phyloP scores from a whole-genome alignment of 2,329 filamentous ascomycete genomes.

The Tolypocladium ovalisporum region DNA sequence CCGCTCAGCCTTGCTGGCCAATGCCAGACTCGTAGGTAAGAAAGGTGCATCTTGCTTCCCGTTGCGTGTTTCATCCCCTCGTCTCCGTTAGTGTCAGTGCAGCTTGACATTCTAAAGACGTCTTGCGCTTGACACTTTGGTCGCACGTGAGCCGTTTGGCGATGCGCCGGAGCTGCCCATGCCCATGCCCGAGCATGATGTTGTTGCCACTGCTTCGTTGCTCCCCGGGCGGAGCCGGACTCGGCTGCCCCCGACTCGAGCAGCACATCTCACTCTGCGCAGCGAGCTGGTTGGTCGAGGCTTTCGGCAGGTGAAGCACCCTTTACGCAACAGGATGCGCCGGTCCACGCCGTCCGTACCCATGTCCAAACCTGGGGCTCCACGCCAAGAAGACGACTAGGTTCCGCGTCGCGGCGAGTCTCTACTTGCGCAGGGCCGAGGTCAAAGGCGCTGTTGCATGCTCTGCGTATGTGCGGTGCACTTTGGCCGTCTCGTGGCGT shows the following conservation, averaged over 20 bases:
- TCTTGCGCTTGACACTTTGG: background rate
- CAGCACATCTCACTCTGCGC: background rate
- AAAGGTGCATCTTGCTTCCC: background rate
- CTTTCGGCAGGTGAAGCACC: background rate
- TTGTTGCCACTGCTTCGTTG: background rate
- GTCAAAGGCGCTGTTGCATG: background rate
- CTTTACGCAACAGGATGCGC: background rate
- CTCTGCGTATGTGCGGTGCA: background rate
- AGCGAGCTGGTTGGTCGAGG: background rate
- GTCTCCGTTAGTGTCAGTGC: background rate
- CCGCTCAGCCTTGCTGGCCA: background rate
- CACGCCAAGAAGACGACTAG: background rate
- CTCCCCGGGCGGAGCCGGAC: constrained; percentile 1
- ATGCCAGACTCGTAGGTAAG: background rate
- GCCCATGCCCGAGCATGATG: background rate
- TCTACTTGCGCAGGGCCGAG: no score
- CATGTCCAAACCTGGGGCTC: background rate
- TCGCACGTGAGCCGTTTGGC: background rate
- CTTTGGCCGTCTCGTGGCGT: background rate
- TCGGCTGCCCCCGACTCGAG: constrained; percentile 1
- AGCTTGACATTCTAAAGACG: background rate
- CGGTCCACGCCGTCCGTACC: background rate
- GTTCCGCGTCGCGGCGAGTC: no score
- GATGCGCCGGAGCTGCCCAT: background rate
- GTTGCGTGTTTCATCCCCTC: background rate